Evolutionary conservation across 2,329 filamentous ascomycete genomes (phyloP).

Genomic region (Chaetothyriales sp.): DNA sequence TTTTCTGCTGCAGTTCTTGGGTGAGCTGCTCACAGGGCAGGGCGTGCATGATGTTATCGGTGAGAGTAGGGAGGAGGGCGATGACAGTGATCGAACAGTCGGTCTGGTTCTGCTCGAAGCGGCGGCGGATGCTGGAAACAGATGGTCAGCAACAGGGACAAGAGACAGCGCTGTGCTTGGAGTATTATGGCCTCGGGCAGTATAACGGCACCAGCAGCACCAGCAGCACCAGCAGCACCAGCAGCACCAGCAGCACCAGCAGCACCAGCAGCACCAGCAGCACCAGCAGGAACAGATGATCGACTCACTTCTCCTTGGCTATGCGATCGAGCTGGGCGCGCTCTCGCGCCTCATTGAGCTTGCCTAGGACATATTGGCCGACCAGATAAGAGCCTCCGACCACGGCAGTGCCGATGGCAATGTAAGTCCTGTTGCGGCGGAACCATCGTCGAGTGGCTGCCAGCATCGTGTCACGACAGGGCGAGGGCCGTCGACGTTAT

Average conservation of each 20-base stretch:
- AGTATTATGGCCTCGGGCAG: too few species aligned
- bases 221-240: background rate
- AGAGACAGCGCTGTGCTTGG: background rate
- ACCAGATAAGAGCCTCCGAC: conserved; percentile 82
- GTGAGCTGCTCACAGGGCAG: conserved; percentile 88
- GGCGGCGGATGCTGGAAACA: conserved; percentile 61
- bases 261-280: too few species aligned
- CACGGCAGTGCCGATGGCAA: conserved; percentile 76
- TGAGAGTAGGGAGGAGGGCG: conserved; percentile 82
- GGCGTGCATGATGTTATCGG: conserved; percentile 71
- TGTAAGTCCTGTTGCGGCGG: conserved; percentile 73
- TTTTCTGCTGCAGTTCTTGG: conserved; percentile 86
- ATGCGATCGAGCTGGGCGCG: conserved; percentile 94
- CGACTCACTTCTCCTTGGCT: conserved; percentile 78
- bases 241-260: too few species aligned
- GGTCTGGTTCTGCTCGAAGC: conserved; percentile 97
- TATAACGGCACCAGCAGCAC: conserved; percentile 2
- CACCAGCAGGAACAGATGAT: too few species aligned
- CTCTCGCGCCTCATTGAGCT: conserved; percentile 84
- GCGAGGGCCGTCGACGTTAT: conserved; percentile 42
- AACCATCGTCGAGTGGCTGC: conserved; percentile 75
- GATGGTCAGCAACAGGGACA: conserved; percentile 3
- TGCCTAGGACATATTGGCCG: conserved; percentile 79
- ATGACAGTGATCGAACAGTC: conserved; percentile 97
- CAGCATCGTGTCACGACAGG: conserved; percentile 36